Evolutionary conservation across 2,329 filamentous ascomycete genomes (phyloP), one percentile per base, ranked within the genome.

Genomic region (Biscogniauxia mediterranea): DNA sequence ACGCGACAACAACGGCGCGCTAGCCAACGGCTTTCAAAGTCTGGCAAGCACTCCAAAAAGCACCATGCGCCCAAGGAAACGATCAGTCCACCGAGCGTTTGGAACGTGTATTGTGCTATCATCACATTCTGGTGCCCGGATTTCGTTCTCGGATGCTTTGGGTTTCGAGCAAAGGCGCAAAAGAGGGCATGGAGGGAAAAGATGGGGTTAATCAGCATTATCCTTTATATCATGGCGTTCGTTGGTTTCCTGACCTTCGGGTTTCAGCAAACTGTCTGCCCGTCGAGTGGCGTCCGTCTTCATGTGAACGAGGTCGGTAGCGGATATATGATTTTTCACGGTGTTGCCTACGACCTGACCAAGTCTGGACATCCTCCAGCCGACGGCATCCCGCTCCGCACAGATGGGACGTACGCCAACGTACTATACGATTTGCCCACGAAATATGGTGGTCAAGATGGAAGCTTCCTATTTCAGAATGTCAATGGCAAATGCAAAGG

Each of bases 231-330:
- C 73, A 96, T 93, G 81, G 85, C 87, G 9, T 87, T 93, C 72
- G 94, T 99, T 54, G 95, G 95, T 72, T 99, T 94, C 79, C 80
- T 99, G 58, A 99, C 95, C 0, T 99, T 99, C 71, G 95, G 95
- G 52, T 99, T 99, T 77, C 98, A 92, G 3, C 85, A 90, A 63
- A 88, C 88, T 4, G 95, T 99, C 19, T 99, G 95, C 75, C 87
- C 90, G 17, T 77, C 79, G 1, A 89, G 92, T 8, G 86, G 87
- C 25, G 79, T 87, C 52, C 88, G 94, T 61, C 80, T 98, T 58
- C 89, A 88, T 64, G 84, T 92, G 73, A 98, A 98, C 76, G 81
- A 96, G 63, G 92, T 99, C 59, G 85, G 84, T 57, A 75, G 72
- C 6, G 92, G 92, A 13, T 97, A 92, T 79, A 93, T 99, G 91